Evolutionary conservation across 768 basidiomycete species (phyloP), one percentile per base, ranked within the genome.

Genomic region (Auricularia cornea): DNA sequence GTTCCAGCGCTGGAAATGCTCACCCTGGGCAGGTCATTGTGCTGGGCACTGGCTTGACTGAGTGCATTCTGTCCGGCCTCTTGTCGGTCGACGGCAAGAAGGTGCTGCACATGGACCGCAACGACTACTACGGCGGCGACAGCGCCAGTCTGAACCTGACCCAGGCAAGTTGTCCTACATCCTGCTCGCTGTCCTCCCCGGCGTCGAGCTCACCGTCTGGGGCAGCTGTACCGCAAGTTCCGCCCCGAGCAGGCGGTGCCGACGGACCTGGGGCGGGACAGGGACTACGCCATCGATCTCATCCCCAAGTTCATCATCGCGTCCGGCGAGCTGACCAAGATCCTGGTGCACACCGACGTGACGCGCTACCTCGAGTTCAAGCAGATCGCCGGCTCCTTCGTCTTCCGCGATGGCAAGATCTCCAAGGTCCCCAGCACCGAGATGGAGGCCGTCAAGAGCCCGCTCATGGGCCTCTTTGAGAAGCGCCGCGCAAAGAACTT

Each of bases 61-160:
- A 99, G 76, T 98, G 97, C 79, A 95, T 98, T 75, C 86, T 99
- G 66, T 98, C 97, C 18, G 97, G 97, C 40, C 79, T 99, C 70
- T 82, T 99, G 70, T 98, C 96, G n/a, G 96, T 98, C 54, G 97
- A 98, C 75, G 96, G 97, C 67, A 98, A 98, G 84, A 99, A 98
- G 80, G 97, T 99, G 71, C 86, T 99, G 60, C 97, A 99, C 77
- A 98, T 97, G 84, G 94, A 96, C 77, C 83, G 93, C 71, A 98
- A 98, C 71, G 96, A 99, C 76, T 99, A 99, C 77, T 99, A 99
- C 66, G 97, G 97, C 54, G 97, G 92, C 62, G 97, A 98, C 72
- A 91, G 92, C 72, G 97, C 97, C 56, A 94, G 91, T 79, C 79
- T 98, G 75, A 99, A 98, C 79, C 77, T 99, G 70, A 97, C 94